phyloP scores from a whole-genome alignment of 768 basidiomycete genomes.

The Auriscalpium orientale region DNA sequence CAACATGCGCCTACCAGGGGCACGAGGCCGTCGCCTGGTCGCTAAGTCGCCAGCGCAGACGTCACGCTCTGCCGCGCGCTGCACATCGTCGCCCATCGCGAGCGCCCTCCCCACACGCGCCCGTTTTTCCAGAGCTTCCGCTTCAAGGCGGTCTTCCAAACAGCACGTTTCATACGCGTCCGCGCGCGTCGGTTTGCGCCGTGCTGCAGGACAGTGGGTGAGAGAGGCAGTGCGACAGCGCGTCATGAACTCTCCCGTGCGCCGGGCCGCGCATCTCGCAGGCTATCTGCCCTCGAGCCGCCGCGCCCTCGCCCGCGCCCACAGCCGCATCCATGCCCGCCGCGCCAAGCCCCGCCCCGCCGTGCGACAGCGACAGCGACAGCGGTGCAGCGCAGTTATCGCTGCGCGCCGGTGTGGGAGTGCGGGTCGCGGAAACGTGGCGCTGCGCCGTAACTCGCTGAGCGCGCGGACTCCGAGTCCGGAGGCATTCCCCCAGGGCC shows the following conservation, averaged over 20 bases:
- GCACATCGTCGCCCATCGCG: not conserved
- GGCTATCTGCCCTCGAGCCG: not conserved
- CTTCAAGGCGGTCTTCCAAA: not conserved
- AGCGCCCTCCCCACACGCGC: not conserved
- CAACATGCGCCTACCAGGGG: not conserved
- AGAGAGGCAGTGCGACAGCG: not conserved
- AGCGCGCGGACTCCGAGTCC: too few species aligned
- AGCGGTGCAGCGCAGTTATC: too few species aligned
- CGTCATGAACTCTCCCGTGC: not conserved
- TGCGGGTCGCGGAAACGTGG: too few species aligned
- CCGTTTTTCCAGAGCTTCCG: not conserved
- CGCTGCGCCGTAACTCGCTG: not conserved
- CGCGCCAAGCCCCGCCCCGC: not conserved
- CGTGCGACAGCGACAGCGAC: not conserved
- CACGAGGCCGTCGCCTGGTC: not conserved
- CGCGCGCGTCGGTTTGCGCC: not conserved
- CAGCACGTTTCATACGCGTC: not conserved
- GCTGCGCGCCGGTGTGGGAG: not conserved
- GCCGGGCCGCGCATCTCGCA: not conserved
- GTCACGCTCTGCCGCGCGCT: not conserved
- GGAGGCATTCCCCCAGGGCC: too few species aligned
- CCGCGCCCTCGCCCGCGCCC: not conserved
- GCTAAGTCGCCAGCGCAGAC: not conserved
- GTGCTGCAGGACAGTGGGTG: too few species aligned
- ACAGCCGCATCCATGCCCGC: not conserved